Conservation (phyloP, 2,329 filamentous ascomycete genomes). For the Penicillium sp. region DNA sequence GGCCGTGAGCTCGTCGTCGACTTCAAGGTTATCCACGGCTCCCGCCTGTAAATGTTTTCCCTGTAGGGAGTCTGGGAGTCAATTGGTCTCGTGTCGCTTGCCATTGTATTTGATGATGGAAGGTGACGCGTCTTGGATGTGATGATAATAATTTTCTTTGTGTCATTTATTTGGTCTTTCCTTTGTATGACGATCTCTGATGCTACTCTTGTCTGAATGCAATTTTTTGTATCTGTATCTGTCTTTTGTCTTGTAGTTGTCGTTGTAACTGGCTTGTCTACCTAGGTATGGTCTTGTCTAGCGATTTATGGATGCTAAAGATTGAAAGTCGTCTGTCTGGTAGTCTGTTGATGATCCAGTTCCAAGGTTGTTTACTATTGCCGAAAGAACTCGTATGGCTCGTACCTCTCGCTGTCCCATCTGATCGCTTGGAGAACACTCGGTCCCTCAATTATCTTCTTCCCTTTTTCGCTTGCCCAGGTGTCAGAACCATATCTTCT, state of each 20-base stretch:
- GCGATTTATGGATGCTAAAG: no score
- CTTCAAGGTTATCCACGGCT: conserved; percentile 94
- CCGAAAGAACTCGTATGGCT: no score
- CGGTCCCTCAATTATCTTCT: no score
- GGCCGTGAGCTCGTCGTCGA: conserved; percentile 94
- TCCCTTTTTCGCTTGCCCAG: no score
- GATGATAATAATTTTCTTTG: conserved; percentile 13
- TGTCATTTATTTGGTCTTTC: conserved; percentile 20
- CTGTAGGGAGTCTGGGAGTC: conserved; percentile 4
- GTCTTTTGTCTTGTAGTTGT: neutral
- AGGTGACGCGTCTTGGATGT: conserved; percentile 8
- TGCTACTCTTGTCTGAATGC: conserved; percentile 13
- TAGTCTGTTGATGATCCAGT: no score
- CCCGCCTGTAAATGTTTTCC: conserved; percentile 50
- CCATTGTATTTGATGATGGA: neutral
- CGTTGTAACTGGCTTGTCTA: no score
- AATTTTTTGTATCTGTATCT: conserved; percentile 8
- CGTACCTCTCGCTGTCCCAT: no score
- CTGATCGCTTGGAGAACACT: no score
- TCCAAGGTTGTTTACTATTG: no score
- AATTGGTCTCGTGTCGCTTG: neutral
- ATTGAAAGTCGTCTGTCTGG: no score
- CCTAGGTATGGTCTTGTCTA: no score
- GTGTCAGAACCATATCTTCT: no score
- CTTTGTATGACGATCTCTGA: conserved; percentile 24